These are phyloP conservation scores for Stachybotrys chartarum DNA, from an alignment of 2,329 filamentous ascomycete species.

Conservation along the genomic window DNA sequence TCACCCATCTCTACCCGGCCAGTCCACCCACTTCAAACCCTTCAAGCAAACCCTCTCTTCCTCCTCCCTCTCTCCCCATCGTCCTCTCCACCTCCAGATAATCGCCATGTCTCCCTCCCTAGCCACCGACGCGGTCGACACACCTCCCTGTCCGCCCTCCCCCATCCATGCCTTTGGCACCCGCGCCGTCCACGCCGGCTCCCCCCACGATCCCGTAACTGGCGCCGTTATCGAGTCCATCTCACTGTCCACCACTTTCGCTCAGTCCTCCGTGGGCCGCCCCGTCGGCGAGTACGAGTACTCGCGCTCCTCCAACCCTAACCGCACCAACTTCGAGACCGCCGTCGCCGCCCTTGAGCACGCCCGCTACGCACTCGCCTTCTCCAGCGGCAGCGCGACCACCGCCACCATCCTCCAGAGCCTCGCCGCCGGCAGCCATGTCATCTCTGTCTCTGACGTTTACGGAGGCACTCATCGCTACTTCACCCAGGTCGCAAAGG, in stretches of 20 bases:
- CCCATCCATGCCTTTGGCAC: slow-evolving; percentile 83
- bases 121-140: slow-evolving; percentile 52
- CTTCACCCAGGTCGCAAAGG: slow-evolving; percentile 94
- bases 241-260: slow-evolving; percentile 92
- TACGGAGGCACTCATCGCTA: slow-evolving; percentile 98
- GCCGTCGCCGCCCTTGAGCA: slow-evolving; percentile 90
- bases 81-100: not conserved
- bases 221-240: slow-evolving; percentile 96
- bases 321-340: slow-evolving; percentile 88
- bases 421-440: slow-evolving; percentile 82
- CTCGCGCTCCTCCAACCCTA: slow-evolving; percentile 87
- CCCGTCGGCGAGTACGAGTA: slow-evolving; percentile 91
- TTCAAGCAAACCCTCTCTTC: not conserved
- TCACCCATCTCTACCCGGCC: no score
- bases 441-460: slow-evolving; percentile 94
- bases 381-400: slow-evolving; percentile 87
- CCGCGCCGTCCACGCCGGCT: slow-evolving; percentile 87
- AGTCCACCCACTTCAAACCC: not conserved
- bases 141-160: slow-evolving; percentile 63
- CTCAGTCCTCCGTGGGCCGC: slow-evolving; percentile 80
- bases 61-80: not conserved
- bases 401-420: slow-evolving; percentile 92
- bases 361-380: slow-evolving; percentile 86
- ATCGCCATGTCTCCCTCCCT: slow-evolving; percentile 20
- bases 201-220: slow-evolving; percentile 82